phyloP scores from a whole-genome alignment of 257 asterid species.

The Ballota nigra region DNA sequence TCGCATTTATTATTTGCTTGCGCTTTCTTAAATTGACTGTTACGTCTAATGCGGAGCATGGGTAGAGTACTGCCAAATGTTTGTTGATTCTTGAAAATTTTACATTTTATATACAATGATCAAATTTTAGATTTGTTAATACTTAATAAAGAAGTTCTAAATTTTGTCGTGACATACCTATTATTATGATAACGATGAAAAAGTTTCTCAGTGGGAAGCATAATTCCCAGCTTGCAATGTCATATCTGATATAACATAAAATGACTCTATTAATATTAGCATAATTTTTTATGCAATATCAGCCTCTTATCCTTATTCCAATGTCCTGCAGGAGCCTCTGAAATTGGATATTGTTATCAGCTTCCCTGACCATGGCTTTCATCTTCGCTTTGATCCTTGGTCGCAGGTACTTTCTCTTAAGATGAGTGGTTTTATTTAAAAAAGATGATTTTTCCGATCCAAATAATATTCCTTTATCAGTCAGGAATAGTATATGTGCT shows the following conservation, averaged over 20 bases:
- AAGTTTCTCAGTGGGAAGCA: neutral
- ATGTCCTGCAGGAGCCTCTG: slow-evolving; percentile 65
- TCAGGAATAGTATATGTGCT: neutral
- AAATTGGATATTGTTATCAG: slow-evolving; percentile 79
- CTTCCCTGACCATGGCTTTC: slow-evolving; percentile 93
- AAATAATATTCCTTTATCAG: neutral
- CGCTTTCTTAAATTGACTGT: neutral
- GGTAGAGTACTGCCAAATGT: neutral
- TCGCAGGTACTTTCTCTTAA: slow-evolving; percentile 59
- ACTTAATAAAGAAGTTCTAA: neutral
- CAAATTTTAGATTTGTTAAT: neutral
- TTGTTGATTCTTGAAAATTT: neutral
- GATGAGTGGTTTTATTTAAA: slow-evolving; percentile 15
- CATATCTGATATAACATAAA: neutral
- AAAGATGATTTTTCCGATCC: neutral
- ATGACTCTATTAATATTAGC: neutral
- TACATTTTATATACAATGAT: too few species aligned
- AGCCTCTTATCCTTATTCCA: slow-evolving; percentile 14
- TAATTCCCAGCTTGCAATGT: neutral
- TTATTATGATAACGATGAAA: neutral
- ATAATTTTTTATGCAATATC: neutral
- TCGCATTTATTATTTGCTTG: neutral
- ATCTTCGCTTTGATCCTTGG: slow-evolving; percentile 88
- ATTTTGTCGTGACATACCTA: neutral
- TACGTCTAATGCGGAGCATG: neutral